A percentile compares a stretch with the other conserved stretches of the same genome.
Evolutionary conservation across 2,329 filamentous ascomycete genomes (phyloP).

Genomic region (Trichophyton verrucosum): DNA sequence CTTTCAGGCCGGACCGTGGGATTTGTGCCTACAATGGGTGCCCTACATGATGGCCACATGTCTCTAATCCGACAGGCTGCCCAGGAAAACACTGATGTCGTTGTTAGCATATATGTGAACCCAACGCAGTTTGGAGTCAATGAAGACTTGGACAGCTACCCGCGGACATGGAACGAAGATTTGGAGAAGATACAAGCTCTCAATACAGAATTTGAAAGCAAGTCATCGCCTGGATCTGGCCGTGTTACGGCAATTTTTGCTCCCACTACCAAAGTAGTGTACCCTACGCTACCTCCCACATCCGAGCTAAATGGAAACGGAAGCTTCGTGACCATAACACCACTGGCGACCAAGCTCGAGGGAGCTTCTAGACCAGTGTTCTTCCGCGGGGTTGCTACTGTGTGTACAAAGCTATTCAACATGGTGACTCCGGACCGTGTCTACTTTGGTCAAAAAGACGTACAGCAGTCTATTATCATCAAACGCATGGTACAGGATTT

Average conservation of each 20-base stretch:
- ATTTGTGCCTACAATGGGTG: constrained; percentile 94
- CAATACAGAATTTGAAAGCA: constrained; percentile 56
- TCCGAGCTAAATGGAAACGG: constrained; percentile 63
- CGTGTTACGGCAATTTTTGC: constrained; percentile 75
- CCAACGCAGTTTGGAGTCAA: constrained; percentile 86
- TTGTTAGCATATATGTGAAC: constrained; percentile 91
- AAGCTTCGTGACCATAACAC: constrained; percentile 84
- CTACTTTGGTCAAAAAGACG: constrained; percentile 95
- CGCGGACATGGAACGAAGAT: constrained; percentile 76
- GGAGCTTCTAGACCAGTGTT: constrained; percentile 81
- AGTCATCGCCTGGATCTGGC: constrained; percentile 40
- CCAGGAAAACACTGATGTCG: constrained; percentile 68
- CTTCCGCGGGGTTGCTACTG: constrained; percentile 89
- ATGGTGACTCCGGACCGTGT: constrained; percentile 65
- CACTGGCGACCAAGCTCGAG: constrained; percentile 68
- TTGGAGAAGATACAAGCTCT: constrained; percentile 53
- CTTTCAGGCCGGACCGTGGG: constrained; percentile 60
- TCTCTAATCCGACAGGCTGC: constrained; percentile 76
- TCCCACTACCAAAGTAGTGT: constrained; percentile 72
- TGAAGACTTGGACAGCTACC: constrained; percentile 82
- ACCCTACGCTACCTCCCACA: constrained; percentile 65
- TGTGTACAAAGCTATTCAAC: constrained; percentile 90
- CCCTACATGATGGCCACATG: constrained; percentile 83
- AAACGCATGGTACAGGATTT: constrained; percentile 80
- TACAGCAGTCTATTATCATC: constrained; percentile 90